Conservation (phyloP, 768 basidiomycete genomes). For the Antrodiella citrinella region DNA sequence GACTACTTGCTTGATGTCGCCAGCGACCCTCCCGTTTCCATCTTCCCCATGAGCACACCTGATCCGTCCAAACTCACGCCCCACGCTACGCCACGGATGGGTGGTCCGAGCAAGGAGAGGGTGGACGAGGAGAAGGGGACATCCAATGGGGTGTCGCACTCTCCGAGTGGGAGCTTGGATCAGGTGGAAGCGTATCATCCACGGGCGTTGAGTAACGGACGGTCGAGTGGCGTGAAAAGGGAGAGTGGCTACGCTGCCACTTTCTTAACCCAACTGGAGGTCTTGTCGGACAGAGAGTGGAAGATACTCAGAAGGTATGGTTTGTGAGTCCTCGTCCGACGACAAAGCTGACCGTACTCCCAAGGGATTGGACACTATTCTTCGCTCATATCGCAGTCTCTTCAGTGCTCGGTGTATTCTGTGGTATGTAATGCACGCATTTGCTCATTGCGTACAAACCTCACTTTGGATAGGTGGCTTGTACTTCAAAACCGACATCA, state of each 20-base stretch:
- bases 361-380: conserved; percentile 78
- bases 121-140: conserved; percentile 1
- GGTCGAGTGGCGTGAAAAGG: conserved; percentile 5
- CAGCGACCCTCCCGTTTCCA: conserved; percentile 45
- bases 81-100: neutral
- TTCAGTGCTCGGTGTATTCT: conserved; percentile 75
- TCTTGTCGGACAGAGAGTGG: conserved; percentile 79
- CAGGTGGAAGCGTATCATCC: neutral
- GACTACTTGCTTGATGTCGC: conserved; percentile 91
- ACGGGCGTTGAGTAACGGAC: neutral
- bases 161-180: neutral
- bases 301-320: conserved; percentile 60
- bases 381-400: conserved; percentile 70
- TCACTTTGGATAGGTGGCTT: conserved; percentile 52
- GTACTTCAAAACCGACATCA: conserved; percentile 72
- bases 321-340: no score
- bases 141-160: neutral
- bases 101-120: conserved; percentile 2
- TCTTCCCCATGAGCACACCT: conserved; percentile 28
- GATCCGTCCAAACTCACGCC: neutral
- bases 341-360: no score
- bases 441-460: neutral
- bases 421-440: conserved; percentile 40
- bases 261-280: conserved; percentile 84
- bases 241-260: conserved; percentile 53